Evolutionary conservation across 2,329 filamentous ascomycete species (phyloP), one percentile per base, ranked within the genome.

Genomic region (Cercospora sesami): DNA sequence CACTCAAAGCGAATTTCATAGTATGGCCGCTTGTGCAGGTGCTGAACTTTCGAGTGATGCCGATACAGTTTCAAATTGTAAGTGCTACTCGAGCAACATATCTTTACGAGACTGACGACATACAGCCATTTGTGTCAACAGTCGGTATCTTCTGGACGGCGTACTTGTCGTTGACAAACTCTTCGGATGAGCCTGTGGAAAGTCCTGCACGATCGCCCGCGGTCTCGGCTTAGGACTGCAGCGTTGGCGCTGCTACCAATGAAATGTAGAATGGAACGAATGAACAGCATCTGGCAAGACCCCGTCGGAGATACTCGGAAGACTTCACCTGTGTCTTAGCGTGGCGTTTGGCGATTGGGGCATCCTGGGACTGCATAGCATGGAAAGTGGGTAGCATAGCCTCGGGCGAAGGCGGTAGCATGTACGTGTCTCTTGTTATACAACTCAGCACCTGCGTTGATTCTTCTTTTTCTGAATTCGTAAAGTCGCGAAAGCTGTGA

Each of bases 71-170:
- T 80, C 95, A 99, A 81, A 91, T 99, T 81, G 94, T 97, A 82
- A 85, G 93, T 64, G 26, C n/a, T 55, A 18, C 18, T 39, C n/a
- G 21, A 21, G 10, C 9, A 36, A 87, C 14, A 21, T 21, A 26
- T 26, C 28, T 36, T 18, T n/a, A 23, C 14, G 12, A 36, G 12
- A 63, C 69, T 73, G 42, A 72, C 66, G 18, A 39, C 2, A 2
- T 8, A 39, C 75, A 97, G 94, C 94, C 94, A 0, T 98, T 99
- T 78, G 94, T 97, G 8, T 97, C 94, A 16, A 96, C 92, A 8
- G 82, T 99, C 65, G 94, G 94, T 85, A 98, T 98, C 75, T 93
- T 93, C 36, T 98, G 94, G 95, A 98, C 95, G 10, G 94, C 94
- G 21, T 99, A 97, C 80, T 87, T 99, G 10, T 97, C 94, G 2